A percentile compares a stretch with the other conserved stretches of the same genome.
These are phyloP conservation scores for Mariannaea sp. DNA, from an alignment of 2,329 filamentous ascomycete genomes.

Conservation along the genomic window DNA sequence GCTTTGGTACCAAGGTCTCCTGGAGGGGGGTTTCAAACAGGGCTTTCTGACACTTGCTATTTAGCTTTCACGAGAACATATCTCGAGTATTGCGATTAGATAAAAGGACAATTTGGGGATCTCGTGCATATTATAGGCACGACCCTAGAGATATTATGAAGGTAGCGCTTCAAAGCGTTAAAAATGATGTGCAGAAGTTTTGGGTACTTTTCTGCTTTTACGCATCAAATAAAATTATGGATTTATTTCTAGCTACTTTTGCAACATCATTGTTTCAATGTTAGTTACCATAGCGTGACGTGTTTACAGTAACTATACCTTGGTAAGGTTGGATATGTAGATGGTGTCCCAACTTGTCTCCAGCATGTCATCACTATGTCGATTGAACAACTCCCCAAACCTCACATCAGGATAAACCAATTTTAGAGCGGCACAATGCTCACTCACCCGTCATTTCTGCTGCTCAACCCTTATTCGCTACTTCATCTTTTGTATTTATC, in stretches of 20 bases:
- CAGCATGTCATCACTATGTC: not conserved
- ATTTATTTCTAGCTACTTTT: too few relatives aligned
- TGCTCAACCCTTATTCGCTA: not conserved
- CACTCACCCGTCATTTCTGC: not conserved
- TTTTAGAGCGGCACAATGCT: not conserved
- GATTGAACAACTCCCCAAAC: not conserved
- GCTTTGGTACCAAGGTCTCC: not conserved
- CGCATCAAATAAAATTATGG: not conserved
- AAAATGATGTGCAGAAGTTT: not conserved
- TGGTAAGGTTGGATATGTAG: too few relatives aligned
- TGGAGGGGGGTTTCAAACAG: too few relatives aligned
- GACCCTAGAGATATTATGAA: constrained; percentile 1
- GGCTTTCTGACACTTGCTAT: not conserved
- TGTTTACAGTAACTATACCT: too few relatives aligned
- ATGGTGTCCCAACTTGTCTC: too few relatives aligned
- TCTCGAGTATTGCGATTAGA: not conserved
- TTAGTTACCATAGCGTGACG: too few relatives aligned
- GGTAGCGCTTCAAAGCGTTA: not conserved
- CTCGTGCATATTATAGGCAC: constrained; percentile 16
- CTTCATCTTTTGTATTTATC: not conserved
- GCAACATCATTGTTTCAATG: too few relatives aligned
- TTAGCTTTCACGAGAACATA: not conserved
- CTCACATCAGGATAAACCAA: not conserved
- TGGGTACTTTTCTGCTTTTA: not conserved
- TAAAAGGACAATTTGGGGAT: constrained; percentile 2